Evolutionary conservation across 805 yeast genomes (phyloP).

Genomic region (Saturnispora bothae): DNA sequence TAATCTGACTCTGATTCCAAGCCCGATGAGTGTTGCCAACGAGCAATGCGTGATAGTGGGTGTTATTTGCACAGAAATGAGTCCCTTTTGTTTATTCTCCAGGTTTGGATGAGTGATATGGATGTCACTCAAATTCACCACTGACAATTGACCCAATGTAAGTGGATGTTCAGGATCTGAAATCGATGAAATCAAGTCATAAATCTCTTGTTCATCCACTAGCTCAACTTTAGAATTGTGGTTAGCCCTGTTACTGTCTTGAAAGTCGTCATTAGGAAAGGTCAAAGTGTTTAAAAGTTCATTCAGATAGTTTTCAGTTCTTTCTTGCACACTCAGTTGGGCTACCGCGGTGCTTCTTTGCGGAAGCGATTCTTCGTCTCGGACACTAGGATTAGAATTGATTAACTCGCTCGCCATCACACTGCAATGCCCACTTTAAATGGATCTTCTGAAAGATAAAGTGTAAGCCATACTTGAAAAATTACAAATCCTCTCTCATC

Average conservation of each 20-base stretch:
- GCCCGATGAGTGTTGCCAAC: constrained; percentile 87
- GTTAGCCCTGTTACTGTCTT: not conserved
- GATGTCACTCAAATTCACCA: constrained; percentile 79
- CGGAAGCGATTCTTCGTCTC: constrained; percentile 70
- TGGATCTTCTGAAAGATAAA: no score
- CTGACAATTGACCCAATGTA: constrained; percentile 87
- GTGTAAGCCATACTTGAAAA: no score
- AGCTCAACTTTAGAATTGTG: constrained; percentile 33
- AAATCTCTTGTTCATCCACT: constrained; percentile 83
- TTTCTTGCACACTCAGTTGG: not conserved
- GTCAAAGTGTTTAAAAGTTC: constrained; percentile 3
- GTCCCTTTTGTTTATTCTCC: constrained; percentile 43
- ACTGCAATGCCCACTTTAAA: no score
- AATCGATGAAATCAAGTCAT: constrained; percentile 72
- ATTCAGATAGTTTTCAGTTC: constrained; percentile 2
- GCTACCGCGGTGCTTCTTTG: constrained; percentile 32
- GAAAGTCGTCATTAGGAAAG: not conserved
- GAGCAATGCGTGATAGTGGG: constrained; percentile 98
- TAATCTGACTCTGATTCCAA: constrained; percentile 85
- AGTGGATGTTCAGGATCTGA: constrained; percentile 98
- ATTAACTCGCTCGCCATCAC: constrained; percentile 43
- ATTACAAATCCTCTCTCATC: no score
- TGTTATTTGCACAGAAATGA: constrained; percentile 73
- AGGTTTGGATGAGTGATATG: constrained; percentile 50
- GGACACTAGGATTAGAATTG: constrained; percentile 83